Percentiles rank a stretch among this genome's conserved stretches.
Conservation (phyloP, 2,329 filamentous ascomycete genomes). For the Arthroderma uncinatum region DNA sequence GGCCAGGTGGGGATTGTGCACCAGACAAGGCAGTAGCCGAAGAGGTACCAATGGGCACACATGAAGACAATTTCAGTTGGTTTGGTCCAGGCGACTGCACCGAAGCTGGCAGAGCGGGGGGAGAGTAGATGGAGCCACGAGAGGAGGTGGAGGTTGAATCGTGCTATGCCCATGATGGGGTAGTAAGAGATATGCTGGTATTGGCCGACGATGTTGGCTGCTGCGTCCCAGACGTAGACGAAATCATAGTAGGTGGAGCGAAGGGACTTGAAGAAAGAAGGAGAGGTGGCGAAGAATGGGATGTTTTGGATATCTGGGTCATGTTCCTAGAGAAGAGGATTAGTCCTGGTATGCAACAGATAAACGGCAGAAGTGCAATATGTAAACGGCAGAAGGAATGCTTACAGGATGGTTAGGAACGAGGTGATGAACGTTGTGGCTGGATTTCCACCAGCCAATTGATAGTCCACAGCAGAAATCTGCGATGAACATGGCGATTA, state of each 20-base stretch:
- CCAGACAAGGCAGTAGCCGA: slow-evolving; percentile 71
- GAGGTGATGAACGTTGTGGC: slow-evolving; percentile 93
- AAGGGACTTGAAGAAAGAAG: slow-evolving; percentile 61
- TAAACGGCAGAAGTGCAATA: too few species aligned
- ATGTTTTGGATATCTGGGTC: slow-evolving; percentile 91
- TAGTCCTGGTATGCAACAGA: not conserved
- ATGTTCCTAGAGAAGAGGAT: slow-evolving; percentile 48
- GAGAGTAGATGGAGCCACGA: slow-evolving; percentile 67
- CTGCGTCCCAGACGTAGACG: slow-evolving; percentile 63
- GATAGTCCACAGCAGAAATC: slow-evolving; percentile 83
- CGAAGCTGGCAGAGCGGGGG: slow-evolving; percentile 59
- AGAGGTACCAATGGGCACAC: slow-evolving; percentile 74
- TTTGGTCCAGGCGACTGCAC: slow-evolving; percentile 70
- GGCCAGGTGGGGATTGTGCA: slow-evolving; percentile 56
- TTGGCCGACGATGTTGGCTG: slow-evolving; percentile 55
- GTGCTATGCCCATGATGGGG: slow-evolving; percentile 63
- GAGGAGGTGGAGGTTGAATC: slow-evolving; percentile 76
- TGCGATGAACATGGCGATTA: slow-evolving; percentile 80
- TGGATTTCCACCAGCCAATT: slow-evolving; percentile 92
- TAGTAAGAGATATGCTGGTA: slow-evolving; percentile 78
- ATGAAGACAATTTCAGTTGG: slow-evolving; percentile 66
- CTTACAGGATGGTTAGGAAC: slow-evolving; percentile 71
- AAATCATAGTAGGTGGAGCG: slow-evolving; percentile 73
- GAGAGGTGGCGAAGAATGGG: slow-evolving; percentile 76
- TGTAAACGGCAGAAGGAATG: too few species aligned